A percentile compares a stretch with the other conserved stretches of the same genome.
These are phyloP conservation scores for Plasmodium sp. DNA, from an alignment of 169 alveolate species.

Conservation along the genomic window DNA sequence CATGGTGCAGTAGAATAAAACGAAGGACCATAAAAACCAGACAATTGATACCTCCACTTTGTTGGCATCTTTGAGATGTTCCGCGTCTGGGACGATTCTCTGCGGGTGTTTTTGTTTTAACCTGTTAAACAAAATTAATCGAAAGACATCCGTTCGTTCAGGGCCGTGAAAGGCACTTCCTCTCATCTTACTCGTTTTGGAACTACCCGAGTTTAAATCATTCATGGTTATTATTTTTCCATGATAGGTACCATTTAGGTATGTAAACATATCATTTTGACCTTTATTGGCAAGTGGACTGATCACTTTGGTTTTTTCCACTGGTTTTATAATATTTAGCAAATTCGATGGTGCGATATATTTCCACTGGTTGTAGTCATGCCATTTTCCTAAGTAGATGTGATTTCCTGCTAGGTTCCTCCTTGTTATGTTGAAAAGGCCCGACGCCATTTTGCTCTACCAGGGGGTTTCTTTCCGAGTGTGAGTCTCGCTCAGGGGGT, in stretches of 20 bases:
- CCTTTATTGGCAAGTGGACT: constrained; percentile 76
- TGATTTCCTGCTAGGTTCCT: constrained; percentile 67
- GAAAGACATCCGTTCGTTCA: constrained; percentile 87
- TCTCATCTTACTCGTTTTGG: constrained; percentile 80
- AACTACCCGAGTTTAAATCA: constrained; percentile 78
- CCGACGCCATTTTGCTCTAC: constrained; percentile 40
- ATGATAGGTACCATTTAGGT: constrained; percentile 78
- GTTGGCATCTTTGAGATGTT: constrained; percentile 84
- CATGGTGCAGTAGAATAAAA: constrained; percentile 76
- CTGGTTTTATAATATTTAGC: constrained; percentile 81
- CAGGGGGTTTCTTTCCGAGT: background rate
- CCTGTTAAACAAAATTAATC: constrained; percentile 89
- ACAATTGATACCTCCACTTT: constrained; percentile 81
- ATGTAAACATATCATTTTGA: constrained; percentile 78
- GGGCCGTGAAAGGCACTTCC: constrained; percentile 93
- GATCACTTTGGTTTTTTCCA: constrained; percentile 78
- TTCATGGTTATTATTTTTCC: constrained; percentile 80
- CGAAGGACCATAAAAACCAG: constrained; percentile 86
- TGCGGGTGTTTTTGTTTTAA: constrained; percentile 89
- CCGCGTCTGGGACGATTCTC: constrained; percentile 85
- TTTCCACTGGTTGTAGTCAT: constrained; percentile 85
- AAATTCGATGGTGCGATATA: constrained; percentile 83
- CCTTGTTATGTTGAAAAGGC: constrained; percentile 23
- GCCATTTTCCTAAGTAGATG: constrained; percentile 82
- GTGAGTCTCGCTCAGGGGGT: background rate